Percentiles rank a stretch among this genome's conserved stretches.
These are phyloP conservation scores for Chamaecrista fasciculata DNA, from an alignment of 306 rosid species.

Conservation along the genomic window DNA sequence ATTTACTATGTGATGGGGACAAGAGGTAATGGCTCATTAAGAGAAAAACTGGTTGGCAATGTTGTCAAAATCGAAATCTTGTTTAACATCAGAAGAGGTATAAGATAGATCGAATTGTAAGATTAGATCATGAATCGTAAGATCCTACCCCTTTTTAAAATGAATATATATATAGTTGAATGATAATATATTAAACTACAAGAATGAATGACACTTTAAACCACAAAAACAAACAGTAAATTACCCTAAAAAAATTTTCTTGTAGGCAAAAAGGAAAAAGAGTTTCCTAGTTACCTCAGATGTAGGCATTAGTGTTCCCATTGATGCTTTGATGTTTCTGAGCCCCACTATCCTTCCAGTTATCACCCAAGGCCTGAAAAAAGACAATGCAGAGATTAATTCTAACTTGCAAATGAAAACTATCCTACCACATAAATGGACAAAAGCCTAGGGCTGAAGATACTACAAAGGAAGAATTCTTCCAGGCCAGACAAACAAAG, in stretches of 20 bases:
- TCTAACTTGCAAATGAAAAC: constrained; percentile 10
- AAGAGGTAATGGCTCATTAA: background rate
- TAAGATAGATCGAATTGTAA: no score
- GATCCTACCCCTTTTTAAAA: no score
- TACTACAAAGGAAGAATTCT: constrained; percentile 8
- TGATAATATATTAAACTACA: background rate
- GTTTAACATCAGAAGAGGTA: no score
- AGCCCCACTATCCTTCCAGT: constrained; percentile 39
- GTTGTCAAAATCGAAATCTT: no score
- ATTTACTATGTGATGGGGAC: background rate
- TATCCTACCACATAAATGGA: background rate
- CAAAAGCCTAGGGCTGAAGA: constrained; percentile 14
- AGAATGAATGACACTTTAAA: background rate
- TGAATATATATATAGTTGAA: no score
- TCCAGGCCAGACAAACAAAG: background rate
- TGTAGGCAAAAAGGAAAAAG: background rate
- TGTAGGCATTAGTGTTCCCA: constrained; percentile 35
- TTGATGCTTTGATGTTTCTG: constrained; percentile 37
- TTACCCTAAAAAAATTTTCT: constrained; percentile 3
- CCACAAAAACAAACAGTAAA: background rate
- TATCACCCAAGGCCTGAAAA: constrained; percentile 81
- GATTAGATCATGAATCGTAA: no score
- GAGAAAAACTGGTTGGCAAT: no score
- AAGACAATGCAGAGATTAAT: constrained; percentile 20
- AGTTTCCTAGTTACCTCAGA: constrained; percentile 47